phyloP scores from a whole-genome alignment of 1,139 yeast species.

The Saccharomyces hybrid region DNA sequence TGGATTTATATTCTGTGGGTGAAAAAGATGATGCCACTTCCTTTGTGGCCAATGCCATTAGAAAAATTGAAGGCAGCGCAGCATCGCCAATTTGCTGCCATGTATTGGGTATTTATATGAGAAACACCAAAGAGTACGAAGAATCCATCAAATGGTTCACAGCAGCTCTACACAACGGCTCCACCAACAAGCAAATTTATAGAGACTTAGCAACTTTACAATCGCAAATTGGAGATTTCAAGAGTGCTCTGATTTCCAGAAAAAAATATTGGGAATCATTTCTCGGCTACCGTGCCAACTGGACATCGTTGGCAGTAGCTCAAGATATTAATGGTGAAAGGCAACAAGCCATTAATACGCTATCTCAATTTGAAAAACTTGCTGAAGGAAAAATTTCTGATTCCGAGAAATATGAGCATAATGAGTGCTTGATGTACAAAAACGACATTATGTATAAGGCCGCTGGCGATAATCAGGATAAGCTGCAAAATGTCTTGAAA shows the following conservation, averaged over 20 bases:
- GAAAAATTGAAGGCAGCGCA: constrained; percentile 42
- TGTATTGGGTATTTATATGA: constrained; percentile 75
- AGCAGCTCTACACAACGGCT: constrained; percentile 72
- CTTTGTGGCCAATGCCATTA: constrained; percentile 53
- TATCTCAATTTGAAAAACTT: constrained; percentile 65
- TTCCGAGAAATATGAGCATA: constrained; percentile 65
- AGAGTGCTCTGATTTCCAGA: constrained; percentile 55
- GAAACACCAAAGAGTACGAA: constrained; percentile 59
- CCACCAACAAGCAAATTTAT: constrained; percentile 69
- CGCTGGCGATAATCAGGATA: constrained; percentile 42
- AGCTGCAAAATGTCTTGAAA: constrained; percentile 51
- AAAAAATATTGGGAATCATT: constrained; percentile 62
- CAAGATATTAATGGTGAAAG: constrained; percentile 68
- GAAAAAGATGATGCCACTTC: constrained; percentile 59
- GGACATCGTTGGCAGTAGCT: constrained; percentile 88
- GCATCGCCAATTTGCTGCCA: constrained; percentile 68
- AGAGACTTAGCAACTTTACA: constrained; percentile 79
- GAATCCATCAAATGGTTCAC: constrained; percentile 78
- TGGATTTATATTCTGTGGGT: constrained; percentile 48
- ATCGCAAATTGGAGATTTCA: constrained; percentile 70
- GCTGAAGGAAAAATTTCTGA: constrained; percentile 62
- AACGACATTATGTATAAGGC: constrained; percentile 55
- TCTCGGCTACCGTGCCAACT: constrained; percentile 83
- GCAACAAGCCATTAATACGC: constrained; percentile 60
- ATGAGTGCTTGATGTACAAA: constrained; percentile 72